These are phyloP conservation scores for Rhododendron ferrugineum DNA, from an alignment of 148 eudicot genomes.

Conservation along the genomic window DNA sequence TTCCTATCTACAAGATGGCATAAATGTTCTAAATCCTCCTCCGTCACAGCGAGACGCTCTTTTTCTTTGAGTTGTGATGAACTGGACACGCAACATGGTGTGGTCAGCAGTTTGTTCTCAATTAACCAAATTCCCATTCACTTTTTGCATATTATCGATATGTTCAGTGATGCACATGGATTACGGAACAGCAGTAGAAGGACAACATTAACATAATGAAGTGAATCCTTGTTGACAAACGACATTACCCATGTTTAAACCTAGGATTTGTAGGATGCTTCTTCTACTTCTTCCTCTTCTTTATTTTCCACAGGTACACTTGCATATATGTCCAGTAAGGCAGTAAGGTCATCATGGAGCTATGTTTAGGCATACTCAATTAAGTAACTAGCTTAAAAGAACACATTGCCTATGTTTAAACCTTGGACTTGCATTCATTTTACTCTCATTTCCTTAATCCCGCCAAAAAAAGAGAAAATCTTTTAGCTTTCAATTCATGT, in stretches of 20 bases:
- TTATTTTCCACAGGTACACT: not conserved
- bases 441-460: not conserved
- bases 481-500: not conserved
- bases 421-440: not conserved
- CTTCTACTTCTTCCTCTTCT: not conserved
- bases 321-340: not conserved
- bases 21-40: constrained; percentile 59
- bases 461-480: not conserved
- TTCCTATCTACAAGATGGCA: constrained; percentile 66
- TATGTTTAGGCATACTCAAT: not conserved
- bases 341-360: not conserved
- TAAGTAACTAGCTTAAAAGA: not conserved
- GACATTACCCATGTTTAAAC: not conserved
- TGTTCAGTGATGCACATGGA: not conserved
- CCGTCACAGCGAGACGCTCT: constrained; percentile 31
- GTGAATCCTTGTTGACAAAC: not conserved
- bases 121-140: not conserved
- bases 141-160: not conserved
- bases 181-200: not conserved
- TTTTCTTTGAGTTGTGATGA: constrained; percentile 36
- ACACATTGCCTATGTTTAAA: not conserved
- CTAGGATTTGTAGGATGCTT: not conserved
- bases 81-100: constrained; percentile 30
- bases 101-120: not conserved
- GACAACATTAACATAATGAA: not conserved